Evolutionary conservation across 2,329 filamentous ascomycete species (phyloP).

Genomic region (Beauveria sp.): DNA sequence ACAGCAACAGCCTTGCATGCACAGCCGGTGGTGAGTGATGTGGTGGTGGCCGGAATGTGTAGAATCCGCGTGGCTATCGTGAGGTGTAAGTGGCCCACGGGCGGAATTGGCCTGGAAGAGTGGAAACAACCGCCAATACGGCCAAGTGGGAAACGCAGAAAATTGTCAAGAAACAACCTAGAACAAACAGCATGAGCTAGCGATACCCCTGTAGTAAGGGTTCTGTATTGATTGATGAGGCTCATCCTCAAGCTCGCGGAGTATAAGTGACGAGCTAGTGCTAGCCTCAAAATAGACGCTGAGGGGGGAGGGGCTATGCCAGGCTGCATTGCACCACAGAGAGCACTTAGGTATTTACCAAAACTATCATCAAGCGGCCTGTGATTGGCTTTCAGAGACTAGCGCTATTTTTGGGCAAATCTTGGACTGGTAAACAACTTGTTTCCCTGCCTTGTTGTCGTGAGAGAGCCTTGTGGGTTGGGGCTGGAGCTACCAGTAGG

Average conservation of each 20-base stretch:
- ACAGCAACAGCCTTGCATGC: not conserved
- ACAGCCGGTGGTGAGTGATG: not conserved
- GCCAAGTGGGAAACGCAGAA: not conserved
- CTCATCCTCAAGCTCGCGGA: not conserved
- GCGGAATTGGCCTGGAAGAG: not conserved
- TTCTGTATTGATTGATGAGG: not conserved
- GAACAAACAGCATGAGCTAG: not conserved
- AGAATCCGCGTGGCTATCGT: not conserved
- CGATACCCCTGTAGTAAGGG: not conserved
- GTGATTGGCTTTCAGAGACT: not conserved
- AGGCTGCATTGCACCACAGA: not conserved
- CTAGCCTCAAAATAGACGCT: not conserved
- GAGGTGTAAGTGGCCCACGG: not conserved
- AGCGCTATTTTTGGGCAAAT: too few relatives aligned
- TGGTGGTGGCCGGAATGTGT: not conserved
- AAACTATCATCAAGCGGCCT: not conserved
- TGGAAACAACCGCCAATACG: not conserved
- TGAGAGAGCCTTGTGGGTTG: not conserved
- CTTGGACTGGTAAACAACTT: too few relatives aligned
- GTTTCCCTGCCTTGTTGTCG: not conserved
- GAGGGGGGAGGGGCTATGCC: not conserved
- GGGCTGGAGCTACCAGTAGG: not conserved
- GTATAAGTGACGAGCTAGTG: not conserved
- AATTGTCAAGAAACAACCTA: not conserved
- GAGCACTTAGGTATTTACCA: not conserved